phyloP scores from a whole-genome alignment of 2,329 filamentous ascomycete genomes.

The Elsinoe arachidis region DNA sequence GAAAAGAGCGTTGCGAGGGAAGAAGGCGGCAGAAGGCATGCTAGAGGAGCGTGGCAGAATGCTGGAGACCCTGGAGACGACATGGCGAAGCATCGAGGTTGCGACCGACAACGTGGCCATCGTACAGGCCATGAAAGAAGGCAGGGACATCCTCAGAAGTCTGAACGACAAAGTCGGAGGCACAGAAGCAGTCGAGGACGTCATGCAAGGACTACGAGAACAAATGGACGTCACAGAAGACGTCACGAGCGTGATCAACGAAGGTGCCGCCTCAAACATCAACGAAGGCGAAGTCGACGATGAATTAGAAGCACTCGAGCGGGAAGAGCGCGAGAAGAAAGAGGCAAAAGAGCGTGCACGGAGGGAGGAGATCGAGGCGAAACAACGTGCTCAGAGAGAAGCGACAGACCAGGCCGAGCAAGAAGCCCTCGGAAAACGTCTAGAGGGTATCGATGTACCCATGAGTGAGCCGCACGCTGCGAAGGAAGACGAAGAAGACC shows the following conservation, averaged over 20 bases:
- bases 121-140: constrained; percentile 72
- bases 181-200: constrained; percentile 62
- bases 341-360: constrained; percentile 71
- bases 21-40: constrained; percentile 70
- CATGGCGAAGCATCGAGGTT: constrained; percentile 74
- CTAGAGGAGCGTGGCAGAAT: constrained; percentile 64
- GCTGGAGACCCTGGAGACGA: constrained; percentile 71
- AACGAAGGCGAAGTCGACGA: constrained; percentile 83
- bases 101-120: constrained; percentile 78
- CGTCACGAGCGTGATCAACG: constrained; percentile 66
- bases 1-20: constrained; percentile 68
- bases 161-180: constrained; percentile 74
- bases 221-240: constrained; percentile 79
- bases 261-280: constrained; percentile 43
- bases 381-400: constrained; percentile 62
- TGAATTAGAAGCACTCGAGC: constrained; percentile 70
- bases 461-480: constrained; percentile 34
- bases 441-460: constrained; percentile 29
- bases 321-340: constrained; percentile 34
- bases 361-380: constrained; percentile 49
- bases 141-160: constrained; percentile 59
- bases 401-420: constrained; percentile 30
- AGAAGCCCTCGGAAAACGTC: constrained; percentile 22
- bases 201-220: constrained; percentile 64
- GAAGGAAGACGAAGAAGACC: constrained; percentile 4